Evolutionary conservation across 768 basidiomycete species (phyloP), one percentile per base, ranked within the genome.

Genomic region (Amanita molliuscula): DNA sequence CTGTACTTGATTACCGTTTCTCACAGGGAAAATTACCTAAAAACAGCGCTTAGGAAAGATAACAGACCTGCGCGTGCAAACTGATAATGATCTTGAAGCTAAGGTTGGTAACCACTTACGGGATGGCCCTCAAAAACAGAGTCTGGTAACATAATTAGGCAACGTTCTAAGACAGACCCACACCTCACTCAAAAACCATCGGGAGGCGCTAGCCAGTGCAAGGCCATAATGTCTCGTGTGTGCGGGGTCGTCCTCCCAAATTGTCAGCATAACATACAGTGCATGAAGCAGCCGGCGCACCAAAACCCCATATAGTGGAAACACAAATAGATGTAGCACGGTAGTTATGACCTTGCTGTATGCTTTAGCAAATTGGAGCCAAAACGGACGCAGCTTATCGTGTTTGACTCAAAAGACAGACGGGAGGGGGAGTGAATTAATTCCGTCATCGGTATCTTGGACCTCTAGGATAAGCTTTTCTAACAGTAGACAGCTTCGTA

Each of bases 301-400:
- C 89, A 81, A 86, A 88, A 34, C 86, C n/a, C 87, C 78, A 90
- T 84, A 3, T 82, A 85, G 64, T 91, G 92, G 65, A 90, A 90
- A 61, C 82, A 83, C 36, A 90, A 86, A 58, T 87, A 93, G 48
- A 92, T 77, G 61, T 92, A 92, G 65, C 78, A 89, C 78, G 2
- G 79, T 86, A 3, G 89, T 88, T 88, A 91, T 92, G 0, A 74
- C 90, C 61, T 84, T 80, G 1, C 84, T 67, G 66, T n/a, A n/a
- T n/a, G n/a, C n/a, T n/a, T n/a, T n/a, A n/a, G n/a, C n/a, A n/a
- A n/a, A n/a, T n/a, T n/a, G 23, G 23, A 23, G 23, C 23, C 23
- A 23, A 23, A 23, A 23, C 23, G 4, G 2, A 4, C 23, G 23
- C 23, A 23, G 4, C 3, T 23, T 23, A 23, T 6, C 25, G 7